Percentiles rank a stretch among this genome's conserved stretches.
These are phyloP conservation scores for Salix arbutifolia DNA, from an alignment of 345 rosid genomes.

Conservation along the genomic window DNA sequence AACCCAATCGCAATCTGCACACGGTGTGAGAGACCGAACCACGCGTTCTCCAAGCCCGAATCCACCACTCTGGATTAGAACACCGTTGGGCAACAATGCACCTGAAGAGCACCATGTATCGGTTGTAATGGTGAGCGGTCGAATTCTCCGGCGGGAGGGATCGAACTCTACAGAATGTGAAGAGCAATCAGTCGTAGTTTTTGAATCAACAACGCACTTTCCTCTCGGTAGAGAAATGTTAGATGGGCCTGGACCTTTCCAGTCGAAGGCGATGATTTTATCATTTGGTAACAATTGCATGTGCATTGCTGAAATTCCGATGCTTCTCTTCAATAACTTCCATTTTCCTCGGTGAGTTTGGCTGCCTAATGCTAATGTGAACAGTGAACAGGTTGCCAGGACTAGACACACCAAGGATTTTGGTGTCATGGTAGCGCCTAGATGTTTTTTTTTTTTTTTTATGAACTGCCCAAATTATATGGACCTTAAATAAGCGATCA, in stretches of 20 bases:
- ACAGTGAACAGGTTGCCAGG: conserved; percentile 1
- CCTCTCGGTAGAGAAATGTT: conserved; percentile 41
- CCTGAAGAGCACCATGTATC: conserved; percentile 33
- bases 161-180: conserved; percentile 27
- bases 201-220: conserved; percentile 24
- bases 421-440: conserved; percentile 13
- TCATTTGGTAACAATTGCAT: conserved; percentile 29
- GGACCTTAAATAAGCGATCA: neutral
- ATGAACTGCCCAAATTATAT: neutral
- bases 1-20: conserved; percentile 17
- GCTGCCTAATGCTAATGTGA: neutral
- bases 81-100: conserved; percentile 11
- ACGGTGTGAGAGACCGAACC: conserved; percentile 13
- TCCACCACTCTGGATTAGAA: conserved; percentile 24
- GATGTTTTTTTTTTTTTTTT: neutral
- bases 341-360: conserved; percentile 12
- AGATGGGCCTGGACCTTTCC: conserved; percentile 38
- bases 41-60: conserved; percentile 20
- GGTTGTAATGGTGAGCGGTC: conserved; percentile 22
- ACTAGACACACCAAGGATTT: conserved; percentile 1
- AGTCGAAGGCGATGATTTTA: conserved; percentile 15
- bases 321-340: conserved; percentile 21
- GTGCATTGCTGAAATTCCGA: conserved; percentile 36
- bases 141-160: conserved; percentile 7
- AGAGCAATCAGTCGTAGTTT: conserved; percentile 9